Base-by-base conservation (phyloP, 2,329 filamentous ascomycete genomes). In the Ceratocystiopsis sp. region DNA sequence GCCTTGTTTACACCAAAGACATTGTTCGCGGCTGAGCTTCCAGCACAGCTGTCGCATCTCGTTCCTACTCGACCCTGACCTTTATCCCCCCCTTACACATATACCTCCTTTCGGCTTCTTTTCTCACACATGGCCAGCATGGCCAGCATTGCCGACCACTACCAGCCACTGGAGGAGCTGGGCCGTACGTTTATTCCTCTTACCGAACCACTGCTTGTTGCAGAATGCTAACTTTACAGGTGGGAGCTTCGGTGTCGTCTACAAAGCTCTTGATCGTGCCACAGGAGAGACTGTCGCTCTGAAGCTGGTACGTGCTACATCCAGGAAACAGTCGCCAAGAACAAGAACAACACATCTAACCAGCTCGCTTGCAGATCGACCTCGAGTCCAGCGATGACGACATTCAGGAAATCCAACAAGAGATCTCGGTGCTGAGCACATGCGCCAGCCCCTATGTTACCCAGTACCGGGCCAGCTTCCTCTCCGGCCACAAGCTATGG, bases 311-410 rank as follows among this genome's bases (percentile, higher is more conserved):
- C 56, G 81, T 64, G 21, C 25, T 29, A 8, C 25, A 29, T 8
- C 25, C 25, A 9, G 25, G 10, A 29, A 29, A 9, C 5, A 29
- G 19, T 29, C 2, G 11, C 12, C 9, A 38, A 35, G n/a, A 35
- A 1, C 32, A 15, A 37, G 36, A 36, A 36, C 8, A 6, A 7
- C 25, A 29, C 2, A 8, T 29, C 25, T 29, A 29, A 29, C 25
- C 25, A 29, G 10, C 2, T 29, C 25, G 10, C 2, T 33, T 42
- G 9, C 59, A 96, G 86, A 96, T 98, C 60, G 91, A 98, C 61
- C 84, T 98, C 57, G 91, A 98, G 64, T 93, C 89, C 46, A 96
- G 86, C 67, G 89, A 93, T 61, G 91, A 98, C 64, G 91, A 98
- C 58, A 94, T 98, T 46, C 82, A 87, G 60, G 91, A 98, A 58